phyloP scores from a whole-genome alignment of 768 basidiomycete genomes.

The Pleurotus tuoliensis region DNA sequence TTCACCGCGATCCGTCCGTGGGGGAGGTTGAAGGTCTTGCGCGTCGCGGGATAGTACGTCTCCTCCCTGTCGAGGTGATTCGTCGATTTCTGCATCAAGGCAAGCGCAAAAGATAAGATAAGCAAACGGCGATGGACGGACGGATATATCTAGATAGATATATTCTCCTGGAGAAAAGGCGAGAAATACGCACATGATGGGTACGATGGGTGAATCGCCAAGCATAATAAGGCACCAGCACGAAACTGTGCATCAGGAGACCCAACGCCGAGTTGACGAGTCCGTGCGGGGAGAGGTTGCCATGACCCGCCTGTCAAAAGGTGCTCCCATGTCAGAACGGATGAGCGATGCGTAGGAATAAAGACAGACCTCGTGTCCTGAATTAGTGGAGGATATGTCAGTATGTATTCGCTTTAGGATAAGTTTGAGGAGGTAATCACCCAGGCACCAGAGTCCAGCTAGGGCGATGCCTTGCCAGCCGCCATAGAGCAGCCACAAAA shows the following conservation, averaged over 20 bases:
- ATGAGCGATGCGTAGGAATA: neutral
- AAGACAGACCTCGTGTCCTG: slow-evolving; percentile 40
- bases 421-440: slow-evolving; percentile 20
- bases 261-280: slow-evolving; percentile 36
- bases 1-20: slow-evolving; percentile 34
- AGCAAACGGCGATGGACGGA: no score
- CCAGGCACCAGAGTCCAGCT: slow-evolving; percentile 41
- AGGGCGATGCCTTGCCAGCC: slow-evolving; percentile 45
- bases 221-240: slow-evolving; percentile 58
- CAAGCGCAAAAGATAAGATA: neutral
- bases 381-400: neutral
- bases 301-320: slow-evolving; percentile 41
- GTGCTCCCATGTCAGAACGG: neutral
- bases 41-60: slow-evolving; percentile 56
- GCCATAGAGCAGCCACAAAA: slow-evolving; percentile 46
- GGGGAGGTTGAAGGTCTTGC: slow-evolving; percentile 39
- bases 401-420: neutral
- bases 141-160: no score
- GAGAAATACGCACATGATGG: slow-evolving; percentile 48
- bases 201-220: slow-evolving; percentile 65
- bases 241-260: slow-evolving; percentile 38
- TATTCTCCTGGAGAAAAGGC: no score
- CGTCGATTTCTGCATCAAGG: slow-evolving; percentile 33
- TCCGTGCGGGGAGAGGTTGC: slow-evolving; percentile 37
- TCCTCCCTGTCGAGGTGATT: slow-evolving; percentile 67